A percentile compares a stretch with the other conserved stretches of the same genome.
phyloP scores from a whole-genome alignment of 371 early-diverging fungal genomes.

The Apophysomyces variabilis region DNA sequence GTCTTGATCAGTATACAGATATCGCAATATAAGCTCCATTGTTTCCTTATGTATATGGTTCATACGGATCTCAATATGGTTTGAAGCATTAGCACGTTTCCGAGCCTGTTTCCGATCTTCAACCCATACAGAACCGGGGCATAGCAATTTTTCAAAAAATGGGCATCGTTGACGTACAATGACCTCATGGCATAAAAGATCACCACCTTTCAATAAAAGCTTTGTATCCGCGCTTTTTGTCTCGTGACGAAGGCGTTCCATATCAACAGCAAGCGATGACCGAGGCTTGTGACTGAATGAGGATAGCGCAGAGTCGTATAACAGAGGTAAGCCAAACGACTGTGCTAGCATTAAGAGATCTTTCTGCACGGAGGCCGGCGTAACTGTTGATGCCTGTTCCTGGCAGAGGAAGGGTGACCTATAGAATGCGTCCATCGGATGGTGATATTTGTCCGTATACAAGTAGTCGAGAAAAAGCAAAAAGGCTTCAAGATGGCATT shows the following conservation, averaged over 20 bases:
- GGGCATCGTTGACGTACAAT: conserved; percentile 67
- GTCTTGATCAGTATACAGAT: conserved; percentile 57
- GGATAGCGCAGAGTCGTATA: conserved; percentile 31
- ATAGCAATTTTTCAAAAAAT: conserved; percentile 67
- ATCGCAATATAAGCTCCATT: conserved; percentile 50
- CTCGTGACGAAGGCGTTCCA: conserved; percentile 15
- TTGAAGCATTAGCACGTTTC: not conserved
- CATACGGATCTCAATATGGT: conserved; percentile 46
- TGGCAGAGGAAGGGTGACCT: conserved; percentile 21
- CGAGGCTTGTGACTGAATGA: conserved; percentile 33
- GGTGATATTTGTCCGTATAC: conserved; percentile 38
- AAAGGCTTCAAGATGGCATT: conserved; percentile 27
- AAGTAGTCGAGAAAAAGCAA: conserved; percentile 42
- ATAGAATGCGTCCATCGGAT: conserved; percentile 41
- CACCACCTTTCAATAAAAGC: conserved; percentile 45
- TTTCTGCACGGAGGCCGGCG: conserved; percentile 26
- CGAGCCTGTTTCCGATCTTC: conserved; percentile 28
- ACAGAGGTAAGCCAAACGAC: conserved; percentile 30
- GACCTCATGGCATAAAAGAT: conserved; percentile 55
- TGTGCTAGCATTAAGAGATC: conserved; percentile 35
- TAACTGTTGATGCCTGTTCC: not conserved
- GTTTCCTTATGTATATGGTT: conserved; percentile 52
- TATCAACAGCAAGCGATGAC: conserved; percentile 20
- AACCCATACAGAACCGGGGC: conserved; percentile 59
- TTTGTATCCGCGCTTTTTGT: conserved; percentile 37